Evolutionary conservation across 805 yeast species (phyloP), one percentile per base, ranked within the genome.

Genomic region (Candida methanosorbosa): DNA sequence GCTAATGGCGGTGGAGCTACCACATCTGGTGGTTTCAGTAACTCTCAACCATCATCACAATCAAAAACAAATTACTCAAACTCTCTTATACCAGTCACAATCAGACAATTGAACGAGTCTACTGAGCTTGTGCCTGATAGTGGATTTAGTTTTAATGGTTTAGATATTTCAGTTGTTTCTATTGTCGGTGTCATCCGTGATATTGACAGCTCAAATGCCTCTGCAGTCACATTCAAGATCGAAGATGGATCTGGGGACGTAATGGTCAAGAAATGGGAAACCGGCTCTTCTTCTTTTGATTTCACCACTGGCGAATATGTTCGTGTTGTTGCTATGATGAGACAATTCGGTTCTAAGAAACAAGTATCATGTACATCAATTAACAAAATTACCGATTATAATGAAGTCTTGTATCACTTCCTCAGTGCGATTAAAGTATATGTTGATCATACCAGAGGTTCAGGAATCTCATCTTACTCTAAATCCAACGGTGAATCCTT

Each of bases 221-320:
- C 79, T 7, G 73, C 75, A 29, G 57, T 78, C 20, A 57, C 60
- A 16, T 52, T 80, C 30, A 74, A 77, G 15, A 49, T 82, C n/a
- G 92, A 82, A 48, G 94, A 82, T 52, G 90, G 92, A 9, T 78
- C 92, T 0, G 87, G 86, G 0, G 60, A 69, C 4, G 63, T 78
- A 6, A 79, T 77, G 18, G 68, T 81, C 32, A 69, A 81, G 46
- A 70, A 70, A 42, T 82, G 90, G 90, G 57, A 64, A 37, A 68
- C 68, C 32, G 74, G 72, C 18, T 50, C 37, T 22, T 31, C 49
- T 45, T 43, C 41, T 41, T 33, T 49, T 12, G 37, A 37, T 13
- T 57, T 72, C 35, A 57, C 38, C 3, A 59, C 71, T 21, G 77
- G 78, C 31, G 70, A 70, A 33, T 82, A 81, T 48, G 79, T 81